Base-by-base conservation (phyloP, 176 grass and related monocot species). In the Urochloa ruziziensis region DNA sequence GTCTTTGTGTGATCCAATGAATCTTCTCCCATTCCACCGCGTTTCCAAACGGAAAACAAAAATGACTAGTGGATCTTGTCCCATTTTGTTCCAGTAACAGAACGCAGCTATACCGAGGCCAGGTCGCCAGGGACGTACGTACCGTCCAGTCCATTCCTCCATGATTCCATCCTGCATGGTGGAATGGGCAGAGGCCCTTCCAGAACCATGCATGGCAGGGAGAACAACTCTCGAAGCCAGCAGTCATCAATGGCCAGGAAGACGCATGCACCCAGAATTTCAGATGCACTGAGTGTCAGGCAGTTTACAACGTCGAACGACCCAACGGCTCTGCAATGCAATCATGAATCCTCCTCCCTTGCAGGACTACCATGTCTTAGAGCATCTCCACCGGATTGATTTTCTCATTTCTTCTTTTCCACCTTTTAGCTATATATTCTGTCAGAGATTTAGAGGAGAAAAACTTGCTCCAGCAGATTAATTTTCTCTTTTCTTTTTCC, bases 231-330 rank as follows among this genome's bases (percentile, higher is more conserved):
- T 32, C 60, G 30, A 78, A 44, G 24, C 39, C 62, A 36, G n/a
- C 10, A 37, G 28, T 3, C 2, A 44, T 39, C 44, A 0, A 18
- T 57, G 14, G 29, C 21, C n/a, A n/a, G n/a, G n/a, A 63, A 40
- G 39, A 6, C 23, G 10, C 66, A 77, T 76, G 44, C 71, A 9
- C 64, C 39, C 17, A 79, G n/a, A n/a, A n/a, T n/a, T 40, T 5
- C 39, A 40, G 39, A 40, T 40, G 39, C n/a, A 40, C 39, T 40
- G 39, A 6, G 13, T 54, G 59, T 25, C 27, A 57, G 43, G 74
- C 51, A 67, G 59, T 78, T 78, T 35, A 36, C 49, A 70, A 85
- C 77, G 36, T 51, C 15, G 77, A 48, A n/a, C n/a, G n/a, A 51
- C 10, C 52, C 37, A 70, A 79, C 23, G 48, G n/a, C n/a, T 9